Evolutionary conservation across 495 filamentous ascomycete species (phyloP), one percentile per base, ranked within the genome.

Genomic region (Glarea lozoyensis): DNA sequence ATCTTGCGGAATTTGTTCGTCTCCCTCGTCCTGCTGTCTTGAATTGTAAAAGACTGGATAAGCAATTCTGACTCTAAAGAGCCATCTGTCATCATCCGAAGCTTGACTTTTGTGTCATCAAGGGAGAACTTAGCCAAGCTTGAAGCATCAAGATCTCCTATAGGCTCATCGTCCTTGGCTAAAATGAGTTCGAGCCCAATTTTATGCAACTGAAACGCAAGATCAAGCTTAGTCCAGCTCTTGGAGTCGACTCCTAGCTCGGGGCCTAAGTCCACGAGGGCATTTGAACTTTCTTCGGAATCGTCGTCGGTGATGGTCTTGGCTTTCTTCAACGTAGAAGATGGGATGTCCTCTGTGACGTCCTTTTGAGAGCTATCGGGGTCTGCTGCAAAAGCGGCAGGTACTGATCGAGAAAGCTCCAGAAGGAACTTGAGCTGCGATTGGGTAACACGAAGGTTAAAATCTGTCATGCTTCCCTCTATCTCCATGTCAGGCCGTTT

Each of bases 1-100:
- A 97, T 94, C 59, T 93, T 94, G 32, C 86, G 77, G 73, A 90
- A 98, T 60, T 95, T 95, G 62, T 95, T 97, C 6, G 79, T 86
- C 47, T 92, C 88, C 34, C 76, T 70, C 20, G 75, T 79, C 37
- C 92, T 80, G 48, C 84, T 96, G 56, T 98, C 92, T 35, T 81
- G 77, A 50, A 97, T 94, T 0, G 89, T 94, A 59, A 98, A 93
- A 0, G 92, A 92, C 46, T 94, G 84, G 19, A 97, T 86, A 37
- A 95, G 67, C 18, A 98, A 74, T 60, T 98, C 93, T 1, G 90
- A 89, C 59, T 98, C 92, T 13, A 98, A 57, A 10, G 89, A 88
- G 15, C 84, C 82, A 64, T 98, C 88, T 19, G 82, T 92, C 50
- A 94, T 75, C 84, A 97, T 92, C n/a, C 87, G 80, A 2, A 94